A percentile compares a stretch with the other conserved stretches of the same genome.
Evolutionary conservation across 331 rosid genomes (phyloP).

Genomic region (Quercus phellos): DNA sequence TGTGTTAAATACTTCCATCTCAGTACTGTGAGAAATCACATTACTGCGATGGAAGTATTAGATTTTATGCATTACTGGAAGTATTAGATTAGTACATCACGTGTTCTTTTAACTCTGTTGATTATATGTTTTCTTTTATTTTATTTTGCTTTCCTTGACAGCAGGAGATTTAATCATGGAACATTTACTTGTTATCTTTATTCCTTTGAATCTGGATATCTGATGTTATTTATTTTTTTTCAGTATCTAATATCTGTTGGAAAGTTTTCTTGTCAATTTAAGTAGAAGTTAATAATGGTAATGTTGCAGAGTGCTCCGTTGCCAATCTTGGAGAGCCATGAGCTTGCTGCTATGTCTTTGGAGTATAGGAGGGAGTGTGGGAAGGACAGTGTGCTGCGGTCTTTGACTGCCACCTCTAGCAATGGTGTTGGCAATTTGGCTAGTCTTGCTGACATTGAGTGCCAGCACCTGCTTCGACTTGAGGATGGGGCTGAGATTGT

Average conservation of each 20-base stretch:
- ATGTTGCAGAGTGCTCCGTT: constrained; percentile 82
- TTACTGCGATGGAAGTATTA: neutral
- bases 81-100: neutral
- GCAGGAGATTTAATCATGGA: too few relatives aligned
- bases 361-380: constrained; percentile 98
- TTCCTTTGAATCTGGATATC: too few relatives aligned
- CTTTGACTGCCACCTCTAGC: constrained; percentile 55
- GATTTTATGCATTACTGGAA: neutral
- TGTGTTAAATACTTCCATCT: neutral
- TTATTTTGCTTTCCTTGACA: neutral
- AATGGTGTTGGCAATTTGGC: constrained; percentile 40
- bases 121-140: neutral
- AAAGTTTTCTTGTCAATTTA: neutral
- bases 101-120: neutral
- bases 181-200: too few relatives aligned
- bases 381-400: constrained; percentile 82
- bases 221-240: neutral
- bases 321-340: constrained; percentile 80
- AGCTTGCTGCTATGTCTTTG: constrained; percentile 64
- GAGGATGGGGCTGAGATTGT: constrained; percentile 84
- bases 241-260: constrained; percentile 3
- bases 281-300: constrained; percentile 3
- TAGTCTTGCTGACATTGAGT: constrained; percentile 45
- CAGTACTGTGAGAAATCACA: neutral
- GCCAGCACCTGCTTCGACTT: constrained; percentile 83